Percentiles rank a stretch among this genome's conserved stretches.
These are phyloP conservation scores for Onygenales sp. DNA, from an alignment of 2,329 filamentous ascomycete genomes.

Conservation along the genomic window DNA sequence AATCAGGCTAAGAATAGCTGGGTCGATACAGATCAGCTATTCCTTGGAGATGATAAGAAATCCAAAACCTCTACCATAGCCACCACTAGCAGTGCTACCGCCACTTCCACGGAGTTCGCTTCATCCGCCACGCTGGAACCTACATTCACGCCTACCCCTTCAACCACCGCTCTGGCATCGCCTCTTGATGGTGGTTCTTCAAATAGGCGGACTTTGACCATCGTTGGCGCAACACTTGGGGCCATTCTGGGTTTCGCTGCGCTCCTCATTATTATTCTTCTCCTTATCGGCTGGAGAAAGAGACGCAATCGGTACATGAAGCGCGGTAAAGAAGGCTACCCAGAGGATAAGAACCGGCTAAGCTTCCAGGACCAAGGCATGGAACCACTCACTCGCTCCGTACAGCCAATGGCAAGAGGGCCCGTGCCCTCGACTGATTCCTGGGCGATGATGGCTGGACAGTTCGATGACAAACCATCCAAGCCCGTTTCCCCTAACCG, in stretches of 20 bases:
- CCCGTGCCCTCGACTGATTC: conserved; percentile 33
- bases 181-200: conserved; percentile 24
- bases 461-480: conserved; percentile 6
- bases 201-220: conserved; percentile 37
- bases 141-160: conserved; percentile 15
- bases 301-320: conserved; percentile 6
- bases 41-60: conserved; percentile 36
- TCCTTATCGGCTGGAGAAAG: conserved; percentile 36
- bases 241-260: conserved; percentile 66
- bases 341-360: conserved; percentile 47
- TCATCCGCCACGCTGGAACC: conserved; percentile 18
- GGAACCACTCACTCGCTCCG: conserved; percentile 31
- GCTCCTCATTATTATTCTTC: conserved; percentile 61
- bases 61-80: conserved; percentile 17
- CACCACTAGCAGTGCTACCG: conserved; percentile 20
- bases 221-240: conserved; percentile 74
- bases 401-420: conserved; percentile 37
- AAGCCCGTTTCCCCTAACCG: not conserved
- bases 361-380: conserved; percentile 38
- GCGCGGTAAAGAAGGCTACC: conserved; percentile 37
- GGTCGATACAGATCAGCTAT: conserved; percentile 59
- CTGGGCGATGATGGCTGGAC: conserved; percentile 31
- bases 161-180: conserved; percentile 18
- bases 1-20: conserved; percentile 66
- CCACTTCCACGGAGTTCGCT: conserved; percentile 2